phyloP scores from a whole-genome alignment of 176 grass and related monocot genomes.

The Carex pumila region DNA sequence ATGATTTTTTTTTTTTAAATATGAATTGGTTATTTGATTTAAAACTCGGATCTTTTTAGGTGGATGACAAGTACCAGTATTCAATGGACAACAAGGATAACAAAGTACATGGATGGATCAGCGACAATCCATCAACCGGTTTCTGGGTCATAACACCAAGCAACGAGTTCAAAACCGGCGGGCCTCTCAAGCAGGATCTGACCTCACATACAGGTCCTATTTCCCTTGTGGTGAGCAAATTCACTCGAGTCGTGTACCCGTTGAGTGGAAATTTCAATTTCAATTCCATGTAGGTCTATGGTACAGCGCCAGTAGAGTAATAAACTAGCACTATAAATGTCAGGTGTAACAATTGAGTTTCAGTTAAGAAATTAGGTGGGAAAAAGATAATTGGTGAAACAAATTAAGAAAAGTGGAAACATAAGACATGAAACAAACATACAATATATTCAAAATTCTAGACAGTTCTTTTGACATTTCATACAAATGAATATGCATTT shows the following conservation, averaged over 20 bases:
- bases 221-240: conserved; percentile 40
- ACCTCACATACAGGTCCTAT: conserved; percentile 79
- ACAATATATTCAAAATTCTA: background rate
- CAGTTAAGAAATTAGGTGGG: too few species aligned
- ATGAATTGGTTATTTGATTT: background rate
- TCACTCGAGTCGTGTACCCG: background rate
- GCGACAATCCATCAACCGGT: conserved; percentile 27
- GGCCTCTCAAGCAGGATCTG: conserved; percentile 51
- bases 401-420: background rate
- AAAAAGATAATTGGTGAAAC: background rate
- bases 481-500: background rate
- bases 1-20: background rate
- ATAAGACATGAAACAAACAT: background rate
- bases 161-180: conserved; percentile 63
- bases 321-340: background rate
- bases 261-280: background rate
- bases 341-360: background rate
- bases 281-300: background rate
- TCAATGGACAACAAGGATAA: conserved; percentile 47
- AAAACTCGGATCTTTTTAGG: conserved; percentile 14
- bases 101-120: conserved; percentile 62
- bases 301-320: background rate
- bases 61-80: conserved; percentile 89
- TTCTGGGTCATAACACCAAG: conserved; percentile 81
- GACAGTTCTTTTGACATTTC: background rate